A percentile compares a stretch with the other conserved stretches of the same genome.
Conservation (phyloP, 306 rosid genomes). For the Erythrophleum fordii region DNA sequence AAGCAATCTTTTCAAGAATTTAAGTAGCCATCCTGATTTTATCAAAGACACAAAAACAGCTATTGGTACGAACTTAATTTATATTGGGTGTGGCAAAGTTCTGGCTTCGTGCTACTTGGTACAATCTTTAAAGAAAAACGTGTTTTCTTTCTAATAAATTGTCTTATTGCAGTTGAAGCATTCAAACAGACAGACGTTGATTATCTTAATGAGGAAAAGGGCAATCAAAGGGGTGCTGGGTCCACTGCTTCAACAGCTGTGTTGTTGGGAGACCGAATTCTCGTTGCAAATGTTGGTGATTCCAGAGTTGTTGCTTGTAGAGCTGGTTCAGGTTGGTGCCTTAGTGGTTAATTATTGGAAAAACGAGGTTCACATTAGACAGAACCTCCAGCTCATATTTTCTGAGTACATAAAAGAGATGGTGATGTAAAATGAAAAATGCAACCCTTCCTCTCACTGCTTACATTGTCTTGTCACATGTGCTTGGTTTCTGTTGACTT, state of each 20-base stretch:
- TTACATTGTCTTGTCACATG: too few species aligned
- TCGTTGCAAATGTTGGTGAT: slow-evolving; percentile 96
- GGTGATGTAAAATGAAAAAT: too few species aligned
- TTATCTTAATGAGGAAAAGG: slow-evolving; percentile 78
- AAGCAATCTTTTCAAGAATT: slow-evolving; percentile 74
- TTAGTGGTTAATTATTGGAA: too few species aligned
- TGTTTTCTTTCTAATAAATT: slow-evolving; percentile 24
- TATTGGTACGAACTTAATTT: slow-evolving; percentile 57
- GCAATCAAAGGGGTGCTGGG: slow-evolving; percentile 80
- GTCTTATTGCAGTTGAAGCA: slow-evolving; percentile 66
- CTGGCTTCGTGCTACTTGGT: too few species aligned
- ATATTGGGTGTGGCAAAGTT: too few species aligned
- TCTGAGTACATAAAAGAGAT: too few species aligned
- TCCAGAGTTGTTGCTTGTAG: slow-evolving; percentile 88
- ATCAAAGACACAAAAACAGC: slow-evolving; percentile 82
- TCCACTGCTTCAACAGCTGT: slow-evolving; percentile 92
- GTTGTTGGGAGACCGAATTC: slow-evolving; percentile 75
- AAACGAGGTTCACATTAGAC: too few species aligned
- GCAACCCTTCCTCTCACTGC: too few species aligned
- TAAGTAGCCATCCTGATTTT: slow-evolving; percentile 78
- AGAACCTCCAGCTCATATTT: too few species aligned
- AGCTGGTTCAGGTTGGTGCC: slow-evolving; percentile 84
- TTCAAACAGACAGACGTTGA: slow-evolving; percentile 83
- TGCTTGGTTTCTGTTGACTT: too few species aligned
- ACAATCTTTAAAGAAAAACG: too few species aligned